Evolutionary conservation across 2,329 filamentous ascomycete species (phyloP).

Genomic region (Fusarium papillatum): DNA sequence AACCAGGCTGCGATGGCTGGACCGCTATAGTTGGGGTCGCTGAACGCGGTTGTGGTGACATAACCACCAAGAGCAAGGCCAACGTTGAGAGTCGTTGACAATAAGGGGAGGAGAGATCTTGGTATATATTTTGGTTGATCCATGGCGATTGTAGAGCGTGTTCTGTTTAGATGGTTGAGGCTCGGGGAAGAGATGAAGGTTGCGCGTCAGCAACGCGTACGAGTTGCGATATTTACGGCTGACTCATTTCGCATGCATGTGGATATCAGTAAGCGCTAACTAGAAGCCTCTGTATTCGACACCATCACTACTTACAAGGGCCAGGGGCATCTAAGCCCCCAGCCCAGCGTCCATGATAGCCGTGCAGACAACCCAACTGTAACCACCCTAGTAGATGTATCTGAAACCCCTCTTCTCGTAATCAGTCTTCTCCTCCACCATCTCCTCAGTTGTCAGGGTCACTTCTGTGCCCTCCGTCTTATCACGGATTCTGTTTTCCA

Average conservation of each 20-base stretch:
- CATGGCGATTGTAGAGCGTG: not conserved
- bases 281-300: not conserved
- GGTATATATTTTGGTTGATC: not conserved
- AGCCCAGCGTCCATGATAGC: not conserved
- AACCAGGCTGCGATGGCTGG: constrained; percentile 29
- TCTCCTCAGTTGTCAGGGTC: not conserved
- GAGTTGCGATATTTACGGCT: not conserved
- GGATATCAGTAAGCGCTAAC: not conserved
- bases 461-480: not conserved
- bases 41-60: constrained; percentile 22
- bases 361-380: not conserved
- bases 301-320: not conserved
- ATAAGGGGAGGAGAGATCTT: not conserved
- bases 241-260: not conserved
- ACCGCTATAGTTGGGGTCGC: constrained; percentile 16
- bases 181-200: not conserved
- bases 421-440: not conserved
- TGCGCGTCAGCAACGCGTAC: not conserved
- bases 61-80: constrained; percentile 20
- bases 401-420: not conserved
- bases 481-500: not conserved
- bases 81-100: not conserved
- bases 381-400: not conserved
- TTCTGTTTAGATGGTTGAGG: not conserved
- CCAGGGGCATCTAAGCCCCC: not conserved